Percentiles rank a stretch among this genome's conserved stretches.
Evolutionary conservation across 345 rosid species (phyloP).

Genomic region (Limnanthes douglasii): DNA sequence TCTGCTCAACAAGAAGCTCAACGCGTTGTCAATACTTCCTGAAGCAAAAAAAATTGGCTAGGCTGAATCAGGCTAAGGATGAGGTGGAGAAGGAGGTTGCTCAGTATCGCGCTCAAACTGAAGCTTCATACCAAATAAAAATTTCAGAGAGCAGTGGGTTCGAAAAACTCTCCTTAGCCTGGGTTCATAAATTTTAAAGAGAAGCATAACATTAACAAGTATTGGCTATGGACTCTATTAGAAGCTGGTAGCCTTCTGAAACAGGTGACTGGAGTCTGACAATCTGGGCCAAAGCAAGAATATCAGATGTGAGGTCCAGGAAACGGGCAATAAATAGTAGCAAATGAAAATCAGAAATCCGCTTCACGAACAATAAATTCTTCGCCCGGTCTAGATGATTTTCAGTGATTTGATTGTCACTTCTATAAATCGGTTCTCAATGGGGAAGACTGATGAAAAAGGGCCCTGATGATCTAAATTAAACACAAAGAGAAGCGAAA

Average conservation of each 20-base stretch:
- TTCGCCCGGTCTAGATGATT: conserved; percentile 54
- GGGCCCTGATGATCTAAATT: no score
- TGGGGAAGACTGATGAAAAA: conserved; percentile 55
- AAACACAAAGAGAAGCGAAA: no score
- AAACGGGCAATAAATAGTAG: conserved; percentile 56
- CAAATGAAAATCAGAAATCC: conserved; percentile 81
- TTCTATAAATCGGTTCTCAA: conserved; percentile 52
- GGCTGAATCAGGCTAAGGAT: no score
- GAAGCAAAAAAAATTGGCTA: no score
- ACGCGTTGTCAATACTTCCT: no score
- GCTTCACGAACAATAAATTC: conserved; percentile 62
- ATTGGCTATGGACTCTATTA: conserved; percentile 72
- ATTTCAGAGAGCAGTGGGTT: no score
- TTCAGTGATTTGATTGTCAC: conserved; percentile 45
- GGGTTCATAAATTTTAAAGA: background rate
- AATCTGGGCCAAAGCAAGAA: conserved; percentile 64
- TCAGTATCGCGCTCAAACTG: no score
- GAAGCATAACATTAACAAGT: conserved; percentile 20
- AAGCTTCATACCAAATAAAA: no score
- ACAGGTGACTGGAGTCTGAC: conserved; percentile 40
- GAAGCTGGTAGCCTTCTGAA: conserved; percentile 78
- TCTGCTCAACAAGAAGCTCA: no score
- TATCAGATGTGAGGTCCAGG: conserved; percentile 53
- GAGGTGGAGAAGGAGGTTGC: no score
- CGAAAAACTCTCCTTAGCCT: no score